Evolutionary conservation across 805 yeast genomes (phyloP), one percentile per base, ranked within the genome.

Genomic region (Candida piceae): DNA sequence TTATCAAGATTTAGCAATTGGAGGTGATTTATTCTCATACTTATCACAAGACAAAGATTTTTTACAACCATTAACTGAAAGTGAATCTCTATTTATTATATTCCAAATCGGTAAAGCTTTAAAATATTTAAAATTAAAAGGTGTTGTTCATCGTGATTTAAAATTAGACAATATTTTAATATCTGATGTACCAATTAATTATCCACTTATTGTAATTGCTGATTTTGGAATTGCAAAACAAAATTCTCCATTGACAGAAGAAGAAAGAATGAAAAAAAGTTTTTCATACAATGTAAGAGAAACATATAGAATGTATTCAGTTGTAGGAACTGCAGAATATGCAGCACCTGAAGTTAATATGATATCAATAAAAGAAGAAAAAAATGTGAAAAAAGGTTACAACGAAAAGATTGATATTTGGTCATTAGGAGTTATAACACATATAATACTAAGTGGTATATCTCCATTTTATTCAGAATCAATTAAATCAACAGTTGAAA

Each of bases 21-120:
- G 97, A 7, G 97, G 97, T 26, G 98, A 90, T 58, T 73, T 90
- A 41, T 90, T 90, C 55, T 95, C 88, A 50, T 85, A 88, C 58
- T 85, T 90, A 41, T 74, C 87, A 39, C 80, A 78, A 46, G 83
- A 87, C 57, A 62, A 61, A 17, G 49, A 57, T 12, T 50, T 72
- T 15, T 44, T 59, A 1, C 43, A 44, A 11, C 52, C 76, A 1
- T 44, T 79, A 1, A 60, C 76, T 1, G 86, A 80, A 47, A 66
- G 70, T 26, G 83, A 80, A 46, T 56, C 74, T 1, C 48, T 79
- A 9, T 48, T 78, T 1, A 69, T 79, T 4, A 60, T 71, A 0
- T 79, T 57, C 44, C 89, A 82, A 50, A 60, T 81, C 2, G 54
- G 78, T 20, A 59, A 62, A 33, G 87, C 84, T 0, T 54, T 82